These are phyloP conservation scores for Ailanthus altissimus DNA, from an alignment of 345 rosid genomes.

Conservation along the genomic window DNA sequence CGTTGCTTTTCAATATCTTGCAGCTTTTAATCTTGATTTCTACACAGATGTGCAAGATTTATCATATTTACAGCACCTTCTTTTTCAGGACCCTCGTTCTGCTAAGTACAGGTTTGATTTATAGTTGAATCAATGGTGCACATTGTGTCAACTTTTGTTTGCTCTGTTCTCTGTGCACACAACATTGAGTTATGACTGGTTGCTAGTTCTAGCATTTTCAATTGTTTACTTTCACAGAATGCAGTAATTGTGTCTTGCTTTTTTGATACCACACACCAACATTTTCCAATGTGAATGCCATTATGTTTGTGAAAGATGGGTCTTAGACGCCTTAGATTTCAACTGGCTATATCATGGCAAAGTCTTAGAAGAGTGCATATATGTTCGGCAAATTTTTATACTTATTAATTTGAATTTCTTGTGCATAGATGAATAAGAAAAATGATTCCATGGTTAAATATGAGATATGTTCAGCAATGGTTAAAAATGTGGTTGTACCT, in stretches of 20 bases:
- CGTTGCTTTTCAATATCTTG: conserved; percentile 25
- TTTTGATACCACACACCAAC: neutral
- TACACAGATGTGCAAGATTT: conserved; percentile 90
- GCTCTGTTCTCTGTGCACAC: conserved; percentile 1
- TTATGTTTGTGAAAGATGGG: neutral
- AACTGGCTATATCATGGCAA: neutral
- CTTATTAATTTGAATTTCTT: neutral
- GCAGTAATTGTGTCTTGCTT: neutral
- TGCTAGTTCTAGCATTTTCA: neutral
- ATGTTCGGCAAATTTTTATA: neutral
- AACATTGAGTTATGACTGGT: neutral
- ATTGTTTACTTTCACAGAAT: neutral
- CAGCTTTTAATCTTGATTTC: conserved; percentile 84
- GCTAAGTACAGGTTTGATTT: conserved; percentile 74
- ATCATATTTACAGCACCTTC: conserved; percentile 64
- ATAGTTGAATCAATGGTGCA: neutral
- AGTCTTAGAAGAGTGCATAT: neutral
- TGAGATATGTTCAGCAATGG: neutral
- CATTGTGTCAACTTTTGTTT: neutral
- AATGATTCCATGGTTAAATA: neutral
- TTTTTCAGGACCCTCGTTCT: conserved; percentile 81
- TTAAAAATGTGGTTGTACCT: neutral
- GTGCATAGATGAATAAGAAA: neutral
- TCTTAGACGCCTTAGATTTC: neutral
- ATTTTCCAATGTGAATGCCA: neutral